These are phyloP conservation scores for Pseudocohnilembus persalinus DNA, from an alignment of 169 alveolate species.

Conservation along the genomic window DNA sequence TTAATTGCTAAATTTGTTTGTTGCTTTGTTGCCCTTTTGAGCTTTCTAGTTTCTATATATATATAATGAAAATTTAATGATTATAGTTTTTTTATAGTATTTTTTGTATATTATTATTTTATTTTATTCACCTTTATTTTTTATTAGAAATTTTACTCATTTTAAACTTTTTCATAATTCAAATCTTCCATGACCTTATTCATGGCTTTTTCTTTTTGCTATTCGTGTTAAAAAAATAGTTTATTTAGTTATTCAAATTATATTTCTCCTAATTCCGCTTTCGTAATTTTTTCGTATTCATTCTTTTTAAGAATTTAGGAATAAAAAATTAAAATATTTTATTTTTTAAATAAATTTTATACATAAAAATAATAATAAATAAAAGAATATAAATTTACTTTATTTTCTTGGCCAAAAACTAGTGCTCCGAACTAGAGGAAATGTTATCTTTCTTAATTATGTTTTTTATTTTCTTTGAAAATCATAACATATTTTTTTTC, in stretches of 20 bases:
- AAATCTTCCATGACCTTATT: not conserved
- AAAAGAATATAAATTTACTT: not conserved
- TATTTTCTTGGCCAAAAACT: not conserved
- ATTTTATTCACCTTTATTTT: conserved; percentile 1
- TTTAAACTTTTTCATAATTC: not conserved
- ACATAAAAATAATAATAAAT: too few species aligned
- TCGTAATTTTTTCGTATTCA: not conserved
- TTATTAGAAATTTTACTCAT: conserved; percentile 3
- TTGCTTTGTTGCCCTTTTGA: not conserved
- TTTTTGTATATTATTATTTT: conserved; percentile 6
- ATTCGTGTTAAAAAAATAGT: not conserved
- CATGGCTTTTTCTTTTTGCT: not conserved
- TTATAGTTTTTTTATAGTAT: not conserved
- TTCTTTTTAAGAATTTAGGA: conserved; percentile 4
- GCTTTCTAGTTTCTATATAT: not conserved
- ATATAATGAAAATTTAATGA: too few species aligned
- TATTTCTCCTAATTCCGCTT: not conserved
- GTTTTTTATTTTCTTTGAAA: conserved; percentile 31
- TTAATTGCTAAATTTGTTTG: conserved; percentile 1
- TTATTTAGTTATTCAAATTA: not conserved
- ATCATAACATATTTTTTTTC: conserved; percentile 32
- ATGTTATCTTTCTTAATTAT: conserved; percentile 21
- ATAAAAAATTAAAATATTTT: too few species aligned
- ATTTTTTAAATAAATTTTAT: too few species aligned
- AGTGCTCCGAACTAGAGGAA: not conserved